Evolutionary conservation across 495 filamentous ascomycete species (phyloP).

Genomic region (Penicillium mononematosum): DNA sequence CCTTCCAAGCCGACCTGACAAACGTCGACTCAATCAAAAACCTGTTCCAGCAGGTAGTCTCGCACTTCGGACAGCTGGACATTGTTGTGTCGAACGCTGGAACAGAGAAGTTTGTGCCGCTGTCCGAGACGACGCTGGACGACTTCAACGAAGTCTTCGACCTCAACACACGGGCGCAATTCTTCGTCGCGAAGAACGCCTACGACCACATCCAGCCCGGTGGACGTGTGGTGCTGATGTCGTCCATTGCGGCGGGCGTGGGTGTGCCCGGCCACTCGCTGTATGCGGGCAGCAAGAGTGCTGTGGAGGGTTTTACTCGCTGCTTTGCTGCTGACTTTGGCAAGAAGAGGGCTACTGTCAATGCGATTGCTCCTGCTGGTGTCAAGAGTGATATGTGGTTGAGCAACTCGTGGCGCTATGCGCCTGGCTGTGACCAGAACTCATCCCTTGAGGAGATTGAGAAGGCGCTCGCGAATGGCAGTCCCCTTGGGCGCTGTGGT

Average conservation of each 20-base stretch:
- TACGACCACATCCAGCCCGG: conserved; percentile 64
- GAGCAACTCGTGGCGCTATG: conserved; percentile 64
- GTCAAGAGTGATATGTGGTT: conserved; percentile 80
- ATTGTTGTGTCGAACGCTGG: conserved; percentile 67
- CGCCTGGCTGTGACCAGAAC: conserved; percentile 46
- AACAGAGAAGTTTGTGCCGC: conserved; percentile 45
- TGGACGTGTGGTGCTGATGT: conserved; percentile 63
- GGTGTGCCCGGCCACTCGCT: conserved; percentile 71
- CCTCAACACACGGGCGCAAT: conserved; percentile 75
- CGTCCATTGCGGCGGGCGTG: conserved; percentile 53
- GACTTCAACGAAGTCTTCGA: conserved; percentile 76
- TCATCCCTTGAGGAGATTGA: conserved; percentile 45
- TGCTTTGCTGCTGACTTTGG: conserved; percentile 73
- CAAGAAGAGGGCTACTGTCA: conserved; percentile 70
- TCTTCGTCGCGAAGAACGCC: conserved; percentile 79
- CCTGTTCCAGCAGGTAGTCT: conserved; percentile 63
- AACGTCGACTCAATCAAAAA: conserved; percentile 60
- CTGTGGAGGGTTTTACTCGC: conserved; percentile 76
- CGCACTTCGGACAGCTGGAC: conserved; percentile 66
- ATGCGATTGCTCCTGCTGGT: conserved; percentile 72
- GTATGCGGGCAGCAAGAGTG: conserved; percentile 75
- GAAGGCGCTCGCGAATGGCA: conserved; percentile 36
- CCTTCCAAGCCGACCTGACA: conserved; percentile 75
- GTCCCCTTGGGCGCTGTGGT: conserved; percentile 54
- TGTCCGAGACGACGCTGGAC: conserved; percentile 69